Conservation (phyloP, 192 early-diverging fungal species). For the Obelidium mucronatum region DNA sequence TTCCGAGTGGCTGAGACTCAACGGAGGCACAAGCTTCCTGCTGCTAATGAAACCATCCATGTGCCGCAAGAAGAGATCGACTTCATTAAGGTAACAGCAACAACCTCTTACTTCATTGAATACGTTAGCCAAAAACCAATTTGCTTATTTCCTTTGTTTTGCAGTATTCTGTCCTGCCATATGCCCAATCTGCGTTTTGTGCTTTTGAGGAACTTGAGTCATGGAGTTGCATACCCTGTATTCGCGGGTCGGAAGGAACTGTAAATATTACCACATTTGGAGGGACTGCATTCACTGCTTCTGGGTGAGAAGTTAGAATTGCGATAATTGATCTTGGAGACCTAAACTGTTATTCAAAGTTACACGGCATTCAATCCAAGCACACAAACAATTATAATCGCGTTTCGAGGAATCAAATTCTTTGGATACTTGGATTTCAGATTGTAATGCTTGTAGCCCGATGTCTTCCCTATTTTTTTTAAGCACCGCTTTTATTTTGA, state of each 20-base stretch:
- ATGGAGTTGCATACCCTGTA: conserved; percentile 35
- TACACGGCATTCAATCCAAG: conserved; percentile 14
- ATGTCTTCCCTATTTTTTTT: conserved; percentile 1
- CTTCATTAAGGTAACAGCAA: conserved; percentile 2
- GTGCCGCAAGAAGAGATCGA: conserved; percentile 15
- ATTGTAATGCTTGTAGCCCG: no score
- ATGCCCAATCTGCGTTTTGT: conserved; percentile 36
- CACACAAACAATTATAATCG: conserved; percentile 14
- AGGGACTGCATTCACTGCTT: conserved; percentile 10
- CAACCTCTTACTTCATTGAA: neutral
- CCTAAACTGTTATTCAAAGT: neutral
- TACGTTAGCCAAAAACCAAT: neutral
- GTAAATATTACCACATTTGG: conserved; percentile 25
- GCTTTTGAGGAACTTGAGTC: conserved; percentile 3
- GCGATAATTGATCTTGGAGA: neutral
- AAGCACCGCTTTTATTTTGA: neutral
- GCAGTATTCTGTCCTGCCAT: conserved; percentile 26
- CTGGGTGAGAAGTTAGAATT: conserved; percentile 26
- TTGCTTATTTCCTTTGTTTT: neutral
- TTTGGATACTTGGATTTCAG: conserved; percentile 39
- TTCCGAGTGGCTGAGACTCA: neutral
- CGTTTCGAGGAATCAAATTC: conserved; percentile 33
- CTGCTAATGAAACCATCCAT: neutral
- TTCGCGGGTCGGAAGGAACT: conserved; percentile 11
- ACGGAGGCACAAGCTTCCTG: neutral